phyloP scores from a whole-genome alignment of 495 filamentous ascomycete genomes.

The Aspergillus taichungensis region DNA sequence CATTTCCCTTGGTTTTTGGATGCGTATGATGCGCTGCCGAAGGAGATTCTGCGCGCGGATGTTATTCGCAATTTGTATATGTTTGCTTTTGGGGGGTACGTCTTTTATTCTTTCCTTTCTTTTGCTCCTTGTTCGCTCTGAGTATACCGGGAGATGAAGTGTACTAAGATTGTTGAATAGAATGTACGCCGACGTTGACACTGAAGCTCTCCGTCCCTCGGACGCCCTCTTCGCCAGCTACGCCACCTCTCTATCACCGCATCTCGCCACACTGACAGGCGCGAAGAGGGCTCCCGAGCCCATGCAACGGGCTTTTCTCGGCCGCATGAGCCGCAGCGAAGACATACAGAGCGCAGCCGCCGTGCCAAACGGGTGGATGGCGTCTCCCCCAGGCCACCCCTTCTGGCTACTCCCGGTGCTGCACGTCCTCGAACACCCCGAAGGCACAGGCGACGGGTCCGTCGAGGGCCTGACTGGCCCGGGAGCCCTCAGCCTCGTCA shows the following conservation, averaged over 20 bases:
- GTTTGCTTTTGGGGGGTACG: constrained; percentile 15
- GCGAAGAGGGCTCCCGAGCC: neutral
- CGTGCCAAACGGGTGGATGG: constrained; percentile 20
- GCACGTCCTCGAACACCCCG: constrained; percentile 11
- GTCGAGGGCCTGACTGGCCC: constrained; percentile 15
- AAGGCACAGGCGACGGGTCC: constrained; percentile 11
- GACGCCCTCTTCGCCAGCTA: constrained; percentile 9
- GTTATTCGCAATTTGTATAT: constrained; percentile 16
- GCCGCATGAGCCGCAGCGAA: constrained; percentile 11
- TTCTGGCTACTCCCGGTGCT: constrained; percentile 17
- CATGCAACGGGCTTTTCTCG: constrained; percentile 12
- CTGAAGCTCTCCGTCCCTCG: constrained; percentile 12
- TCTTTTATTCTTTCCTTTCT: neutral
- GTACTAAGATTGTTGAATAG: neutral
- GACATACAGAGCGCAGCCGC: constrained; percentile 9
- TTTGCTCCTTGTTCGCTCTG: neutral
- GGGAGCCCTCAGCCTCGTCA: constrained; percentile 6
- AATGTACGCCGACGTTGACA: constrained; percentile 18
- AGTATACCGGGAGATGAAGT: neutral
- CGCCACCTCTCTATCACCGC: constrained; percentile 3
- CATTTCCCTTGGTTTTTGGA: constrained; percentile 16
- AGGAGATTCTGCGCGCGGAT: constrained; percentile 15
- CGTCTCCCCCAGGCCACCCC: constrained; percentile 15
- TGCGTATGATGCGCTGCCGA: constrained; percentile 7
- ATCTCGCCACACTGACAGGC: neutral